phyloP scores from a whole-genome alignment of 202 grass and related monocot genomes.

The Saccharum hybrid region DNA sequence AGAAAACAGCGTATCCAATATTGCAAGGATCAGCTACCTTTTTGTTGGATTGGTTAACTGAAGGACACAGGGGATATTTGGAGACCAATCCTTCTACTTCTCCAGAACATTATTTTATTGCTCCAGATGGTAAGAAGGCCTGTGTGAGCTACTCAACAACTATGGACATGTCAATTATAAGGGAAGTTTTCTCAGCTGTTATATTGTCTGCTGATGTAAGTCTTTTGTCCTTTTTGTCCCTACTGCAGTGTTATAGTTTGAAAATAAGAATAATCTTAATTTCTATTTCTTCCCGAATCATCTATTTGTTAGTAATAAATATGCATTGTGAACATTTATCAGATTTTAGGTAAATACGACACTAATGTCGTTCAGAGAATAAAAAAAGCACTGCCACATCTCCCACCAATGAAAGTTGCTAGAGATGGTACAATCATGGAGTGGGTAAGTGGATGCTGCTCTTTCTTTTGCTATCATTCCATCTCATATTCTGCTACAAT shows the following conservation, averaged over 20 bases:
- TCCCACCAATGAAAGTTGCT: constrained; percentile 76
- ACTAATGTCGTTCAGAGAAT: constrained; percentile 71
- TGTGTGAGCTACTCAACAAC: constrained; percentile 95
- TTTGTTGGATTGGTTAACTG: constrained; percentile 88
- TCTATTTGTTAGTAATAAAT: constrained; percentile 25
- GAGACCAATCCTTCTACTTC: constrained; percentile 97
- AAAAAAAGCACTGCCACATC: constrained; percentile 62
- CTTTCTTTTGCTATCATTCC: constrained; percentile 24
- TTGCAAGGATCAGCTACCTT: constrained; percentile 88
- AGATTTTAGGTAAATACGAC: constrained; percentile 77
- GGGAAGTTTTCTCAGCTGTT: constrained; percentile 84
- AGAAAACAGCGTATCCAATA: constrained; percentile 80
- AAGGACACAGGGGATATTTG: constrained; percentile 63
- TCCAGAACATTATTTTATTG: constrained; percentile 92
- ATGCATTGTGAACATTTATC: constrained; percentile 21
- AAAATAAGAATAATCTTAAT: neutral
- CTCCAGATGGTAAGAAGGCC: constrained; percentile 80
- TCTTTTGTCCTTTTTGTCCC: constrained; percentile 28
- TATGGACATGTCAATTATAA: too few species aligned
- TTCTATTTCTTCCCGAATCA: constrained; percentile 7
- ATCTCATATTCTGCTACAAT: constrained; percentile 22
- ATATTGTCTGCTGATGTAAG: constrained; percentile 74
- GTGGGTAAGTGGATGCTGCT: constrained; percentile 64
- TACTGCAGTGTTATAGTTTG: neutral
- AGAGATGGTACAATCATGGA: constrained; percentile 94